Evolutionary conservation across 176 grass and related monocot genomes (phyloP), one percentile per base, ranked within the genome.

Genomic region (Chrysopogon serrulatus): DNA sequence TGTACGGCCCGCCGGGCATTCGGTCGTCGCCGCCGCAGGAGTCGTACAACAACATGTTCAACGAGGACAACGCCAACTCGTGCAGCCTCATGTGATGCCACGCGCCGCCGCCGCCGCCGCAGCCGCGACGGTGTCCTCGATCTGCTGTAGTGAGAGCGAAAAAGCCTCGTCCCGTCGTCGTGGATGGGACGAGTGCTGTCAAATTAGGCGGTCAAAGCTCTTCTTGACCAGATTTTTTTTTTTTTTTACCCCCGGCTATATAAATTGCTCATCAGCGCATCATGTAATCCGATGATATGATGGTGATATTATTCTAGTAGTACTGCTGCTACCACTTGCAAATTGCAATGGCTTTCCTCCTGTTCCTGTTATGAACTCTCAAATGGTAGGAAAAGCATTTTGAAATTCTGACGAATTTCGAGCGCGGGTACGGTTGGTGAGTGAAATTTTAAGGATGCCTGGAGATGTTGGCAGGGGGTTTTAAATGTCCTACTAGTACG

Each of bases 71-170:
- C 84, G 70, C 88, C 59, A 89, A 62, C 78, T 88, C 86, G 1
- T 95, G 93, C 61, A 91, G 57, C 54, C 5, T 95, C 77, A 95
- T 95, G 93, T 95, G 79, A 92, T 73, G 48, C 71, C 34, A 19
- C 18, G 15, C 47, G 15, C 6, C 37, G 37, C 6, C 44, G 57
- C 34, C 26, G 17, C 30, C 68, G 48, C 47, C 47, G 47, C 49
- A 0, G 47, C 47, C 2, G 51, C 53, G 53, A 8, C 53, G 53
- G 21, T 56, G 53, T n/a, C 7, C 21, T 54, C 49, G 48, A 18
- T 0, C 16, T 51, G 74, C 31, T 85, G 85, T 89, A 74, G 85
- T 47, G 68, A 67, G 28, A 21, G 49, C 73, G 48, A 70, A 82
- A 69, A 63, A 71, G 66, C 28, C 68, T 11, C 19, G 31, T 73